phyloP scores from a whole-genome alignment of 73 alveolate genomes.

The Symbiodinium pilosum region DNA sequence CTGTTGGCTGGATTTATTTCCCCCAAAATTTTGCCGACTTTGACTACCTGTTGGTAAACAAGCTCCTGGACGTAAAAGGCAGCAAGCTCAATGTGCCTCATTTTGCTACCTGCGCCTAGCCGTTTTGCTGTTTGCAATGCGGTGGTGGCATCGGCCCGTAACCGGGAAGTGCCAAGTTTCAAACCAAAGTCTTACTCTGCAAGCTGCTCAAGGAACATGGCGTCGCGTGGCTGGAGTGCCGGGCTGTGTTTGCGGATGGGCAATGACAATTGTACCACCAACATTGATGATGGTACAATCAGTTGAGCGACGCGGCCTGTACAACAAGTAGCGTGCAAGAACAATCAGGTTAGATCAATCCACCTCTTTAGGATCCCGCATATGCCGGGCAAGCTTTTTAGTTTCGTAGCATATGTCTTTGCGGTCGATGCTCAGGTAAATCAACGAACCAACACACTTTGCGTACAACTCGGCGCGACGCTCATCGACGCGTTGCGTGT shows the following conservation, averaged over 20 bases:
- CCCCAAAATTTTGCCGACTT: constrained; percentile 22
- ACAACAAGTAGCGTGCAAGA: too few species aligned
- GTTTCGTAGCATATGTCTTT: background rate
- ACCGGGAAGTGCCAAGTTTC: background rate
- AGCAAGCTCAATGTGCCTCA: constrained; percentile 30
- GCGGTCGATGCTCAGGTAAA: constrained; percentile 17
- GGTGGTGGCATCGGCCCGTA: constrained; percentile 32
- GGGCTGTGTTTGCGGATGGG: too few species aligned
- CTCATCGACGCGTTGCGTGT: background rate
- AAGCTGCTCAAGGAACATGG: background rate
- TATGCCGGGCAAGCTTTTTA: constrained; percentile 5
- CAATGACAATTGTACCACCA: too few species aligned
- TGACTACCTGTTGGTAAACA: constrained; percentile 14
- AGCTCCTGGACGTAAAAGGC: constrained; percentile 20
- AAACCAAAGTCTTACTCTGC: background rate
- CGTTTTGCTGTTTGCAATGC: constrained; percentile 32
- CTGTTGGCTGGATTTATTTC: constrained; percentile 19
- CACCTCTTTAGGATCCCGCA: too few species aligned
- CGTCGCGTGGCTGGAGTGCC: too few species aligned
- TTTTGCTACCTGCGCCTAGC: background rate
- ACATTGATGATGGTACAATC: too few species aligned
- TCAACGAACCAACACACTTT: background rate
- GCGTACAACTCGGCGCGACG: background rate
- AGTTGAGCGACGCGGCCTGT: too few species aligned
- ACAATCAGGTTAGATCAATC: too few species aligned